phyloP scores from a whole-genome alignment of 176 grass and related monocot species.

The Neostapfia colusana region DNA sequence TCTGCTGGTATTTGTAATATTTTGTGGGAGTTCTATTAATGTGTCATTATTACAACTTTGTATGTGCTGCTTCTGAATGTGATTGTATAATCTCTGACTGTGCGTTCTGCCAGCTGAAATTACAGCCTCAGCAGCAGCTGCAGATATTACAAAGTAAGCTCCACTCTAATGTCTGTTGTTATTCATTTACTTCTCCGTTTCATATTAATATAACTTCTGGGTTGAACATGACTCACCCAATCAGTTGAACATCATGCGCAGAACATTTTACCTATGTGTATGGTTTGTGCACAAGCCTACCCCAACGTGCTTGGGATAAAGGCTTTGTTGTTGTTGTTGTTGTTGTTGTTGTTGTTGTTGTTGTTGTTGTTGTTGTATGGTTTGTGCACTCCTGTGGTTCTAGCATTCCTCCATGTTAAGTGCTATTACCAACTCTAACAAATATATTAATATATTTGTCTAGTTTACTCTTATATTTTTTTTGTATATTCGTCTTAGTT shows the following conservation, averaged over 20 bases:
- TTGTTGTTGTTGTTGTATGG: no score
- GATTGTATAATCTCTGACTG: constrained; percentile 30
- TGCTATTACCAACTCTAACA: constrained; percentile 3
- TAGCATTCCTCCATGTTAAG: constrained; percentile 2
- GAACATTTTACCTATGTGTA: background rate
- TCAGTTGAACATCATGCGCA: background rate
- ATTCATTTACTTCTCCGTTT: constrained; percentile 29
- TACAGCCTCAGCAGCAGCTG: constrained; percentile 56
- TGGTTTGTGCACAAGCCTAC: constrained; percentile 21
- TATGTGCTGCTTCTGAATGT: constrained; percentile 37
- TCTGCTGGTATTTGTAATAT: constrained; percentile 10
- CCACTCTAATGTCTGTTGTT: constrained; percentile 21
- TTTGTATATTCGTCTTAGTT: background rate
- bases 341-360: no score
- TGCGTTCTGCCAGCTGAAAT: constrained; percentile 55
- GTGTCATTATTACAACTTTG: constrained; percentile 5
- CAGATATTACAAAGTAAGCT: constrained; percentile 91
- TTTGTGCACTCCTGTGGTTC: constrained; percentile 3
- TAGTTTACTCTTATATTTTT: background rate
- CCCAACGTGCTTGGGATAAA: no score
- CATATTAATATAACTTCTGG: constrained; percentile 30
- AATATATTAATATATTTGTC: background rate
- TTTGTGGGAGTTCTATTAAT: constrained; percentile 25
- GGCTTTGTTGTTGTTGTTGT: no score
- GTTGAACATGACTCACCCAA: background rate